These are phyloP conservation scores for Paramecium primaurelia DNA, from an alignment of 73 alveolate species.

Conservation along the genomic window DNA sequence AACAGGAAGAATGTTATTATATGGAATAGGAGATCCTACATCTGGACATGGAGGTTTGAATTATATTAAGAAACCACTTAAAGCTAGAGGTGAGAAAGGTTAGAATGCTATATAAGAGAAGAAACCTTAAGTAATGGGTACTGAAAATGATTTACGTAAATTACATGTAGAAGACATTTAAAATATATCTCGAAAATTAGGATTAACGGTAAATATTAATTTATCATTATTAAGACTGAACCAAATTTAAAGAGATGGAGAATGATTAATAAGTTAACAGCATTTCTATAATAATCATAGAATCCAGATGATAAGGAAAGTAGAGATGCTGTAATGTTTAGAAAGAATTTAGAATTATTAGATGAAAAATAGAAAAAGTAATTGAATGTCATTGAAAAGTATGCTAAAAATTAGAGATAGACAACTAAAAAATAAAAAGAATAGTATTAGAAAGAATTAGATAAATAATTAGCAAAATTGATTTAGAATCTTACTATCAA, in stretches of 20 bases:
- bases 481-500: not conserved
- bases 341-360: not conserved
- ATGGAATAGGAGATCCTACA: slow-evolving; percentile 98
- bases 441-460: slow-evolving; percentile 48
- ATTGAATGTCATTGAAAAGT: slow-evolving; percentile 23
- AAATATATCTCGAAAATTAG: slow-evolving; percentile 68
- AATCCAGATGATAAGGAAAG: not conserved
- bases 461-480: not conserved
- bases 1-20: slow-evolving; percentile 90
- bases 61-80: slow-evolving; percentile 93
- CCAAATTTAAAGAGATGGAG: not conserved
- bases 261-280: not conserved
- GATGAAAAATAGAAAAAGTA: not conserved
- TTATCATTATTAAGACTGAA: not conserved
- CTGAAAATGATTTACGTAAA: slow-evolving; percentile 96
- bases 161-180: slow-evolving; percentile 84
- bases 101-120: slow-evolving; percentile 74
- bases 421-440: slow-evolving; percentile 61
- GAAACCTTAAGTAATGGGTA: slow-evolving; percentile 89
- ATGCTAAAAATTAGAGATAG: slow-evolving; percentile 58
- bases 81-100: slow-evolving; percentile 59
- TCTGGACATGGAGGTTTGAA: slow-evolving; percentile 98
- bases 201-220: slow-evolving; percentile 53
- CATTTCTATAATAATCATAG: not conserved
- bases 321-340: not conserved